These are phyloP conservation scores for Gossypium schwendimanii DNA, from an alignment of 441 rosid genomes.

Conservation along the genomic window DNA sequence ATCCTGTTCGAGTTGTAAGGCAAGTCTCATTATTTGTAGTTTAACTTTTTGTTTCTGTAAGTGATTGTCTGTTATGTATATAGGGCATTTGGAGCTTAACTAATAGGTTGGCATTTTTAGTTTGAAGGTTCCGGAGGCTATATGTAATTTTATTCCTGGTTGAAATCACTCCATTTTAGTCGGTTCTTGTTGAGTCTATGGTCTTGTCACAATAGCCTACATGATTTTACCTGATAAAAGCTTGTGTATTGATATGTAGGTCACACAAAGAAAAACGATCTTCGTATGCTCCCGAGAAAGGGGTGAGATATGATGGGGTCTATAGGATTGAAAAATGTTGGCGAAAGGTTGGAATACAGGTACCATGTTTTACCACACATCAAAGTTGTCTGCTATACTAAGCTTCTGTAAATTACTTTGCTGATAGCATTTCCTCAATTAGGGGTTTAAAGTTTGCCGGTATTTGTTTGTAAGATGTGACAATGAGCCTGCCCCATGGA, in stretches of 20 bases:
- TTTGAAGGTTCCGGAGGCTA: background rate
- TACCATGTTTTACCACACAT: constrained; percentile 2
- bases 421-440: constrained; percentile 5
- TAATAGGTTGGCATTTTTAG: background rate
- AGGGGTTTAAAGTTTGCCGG: constrained; percentile 60
- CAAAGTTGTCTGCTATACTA: background rate
- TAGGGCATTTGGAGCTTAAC: background rate
- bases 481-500: constrained; percentile 75
- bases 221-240: background rate
- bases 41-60: background rate
- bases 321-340: constrained; percentile 66
- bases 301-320: constrained; percentile 56
- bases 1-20: constrained; percentile 70
- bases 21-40: constrained; percentile 16
- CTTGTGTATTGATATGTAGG: constrained; percentile 19
- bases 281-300: constrained; percentile 52
- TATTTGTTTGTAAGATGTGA: constrained; percentile 69
- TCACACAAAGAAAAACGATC: constrained; percentile 66
- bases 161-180: background rate
- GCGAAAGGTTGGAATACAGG: constrained; percentile 56
- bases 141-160: background rate
- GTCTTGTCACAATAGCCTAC: background rate
- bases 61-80: background rate
- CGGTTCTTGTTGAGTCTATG: background rate
- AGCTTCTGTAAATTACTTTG: background rate